Base-by-base conservation (phyloP, 805 yeast species). In the Yarrowia bubula region DNA sequence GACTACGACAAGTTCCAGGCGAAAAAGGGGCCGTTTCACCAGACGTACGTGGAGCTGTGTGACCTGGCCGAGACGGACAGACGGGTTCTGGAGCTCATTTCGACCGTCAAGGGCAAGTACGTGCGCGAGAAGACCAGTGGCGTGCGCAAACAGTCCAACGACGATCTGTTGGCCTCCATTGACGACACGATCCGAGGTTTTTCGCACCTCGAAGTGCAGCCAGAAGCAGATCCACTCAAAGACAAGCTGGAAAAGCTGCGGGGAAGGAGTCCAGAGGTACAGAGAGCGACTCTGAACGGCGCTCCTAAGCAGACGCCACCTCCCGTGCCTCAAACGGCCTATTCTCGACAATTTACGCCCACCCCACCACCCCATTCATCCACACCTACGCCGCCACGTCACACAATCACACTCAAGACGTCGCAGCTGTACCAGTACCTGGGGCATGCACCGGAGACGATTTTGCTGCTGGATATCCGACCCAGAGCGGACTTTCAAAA, bases 401-500 rank as follows among this genome's bases (percentile, higher is more conserved):
- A 55, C 38, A 55, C 61, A 15, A 39, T 55, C 46, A 41, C 47
- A 11, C 46, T 55, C 14, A 28, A 31, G 28, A 28, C 61, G n/a
- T 37, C 9, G 15, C 61, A 41, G 38, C 61, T 55, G 13, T 31
- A 39, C 8, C 31, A 46, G 31, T 55, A 55, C 17, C 51, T 58
- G 5, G 41, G 38, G 9, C 50, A 44, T n/a, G 50, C 64, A 3
- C 90, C 90, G 67, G 84, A 88, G 0, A 80, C 85, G 1, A 71
- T 88, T 0, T 77, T 92, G n/a, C 67, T 92, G 10, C 81, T 93
- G 7, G 98, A 93, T 73, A 81, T 86, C 46, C 78, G 98, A 69
- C 77, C 86, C 15, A 78, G 86, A 43, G 78, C 77, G 17, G 86
- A 84, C 41, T 92, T 82, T 71, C 82, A 84, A 53, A 76, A 78